A percentile compares a stretch with the other conserved stretches of the same genome.
phyloP scores from a whole-genome alignment of 2,329 filamentous ascomycete species.

The Neofusicoccum parvum region DNA sequence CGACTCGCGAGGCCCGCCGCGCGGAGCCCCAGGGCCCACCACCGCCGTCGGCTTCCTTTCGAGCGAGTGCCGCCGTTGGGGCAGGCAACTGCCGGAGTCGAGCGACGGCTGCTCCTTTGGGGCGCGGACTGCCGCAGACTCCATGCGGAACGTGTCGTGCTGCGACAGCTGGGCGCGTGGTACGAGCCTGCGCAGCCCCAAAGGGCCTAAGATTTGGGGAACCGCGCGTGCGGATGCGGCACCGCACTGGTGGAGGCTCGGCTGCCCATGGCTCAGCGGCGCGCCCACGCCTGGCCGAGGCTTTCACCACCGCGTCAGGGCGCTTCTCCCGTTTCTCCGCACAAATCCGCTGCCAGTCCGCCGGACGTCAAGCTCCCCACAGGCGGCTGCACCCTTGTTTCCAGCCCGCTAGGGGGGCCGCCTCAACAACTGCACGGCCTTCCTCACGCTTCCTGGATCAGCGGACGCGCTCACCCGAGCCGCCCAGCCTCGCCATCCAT shows the following conservation, averaged over 20 bases:
- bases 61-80: conserved; percentile 33
- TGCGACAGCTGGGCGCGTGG: not conserved
- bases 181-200: not conserved
- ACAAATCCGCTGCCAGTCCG: conserved; percentile 6
- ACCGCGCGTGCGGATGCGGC: conserved; percentile 16
- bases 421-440: conserved; percentile 10
- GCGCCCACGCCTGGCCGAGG: conserved; percentile 12
- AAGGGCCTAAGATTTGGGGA: not conserved
- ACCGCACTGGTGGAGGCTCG: conserved; percentile 16
- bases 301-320: not conserved
- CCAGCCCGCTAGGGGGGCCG: not conserved
- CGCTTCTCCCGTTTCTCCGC: conserved; percentile 15
- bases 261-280: conserved; percentile 6
- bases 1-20: conserved; percentile 10
- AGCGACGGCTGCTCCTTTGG: not conserved
- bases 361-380: conserved; percentile 2
- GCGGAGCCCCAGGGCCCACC: conserved; percentile 5
- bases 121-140: not conserved
- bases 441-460: conserved; percentile 1
- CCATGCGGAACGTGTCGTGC: not conserved
- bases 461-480: conserved; percentile 20
- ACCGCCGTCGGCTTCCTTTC: conserved; percentile 37
- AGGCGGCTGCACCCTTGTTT: not conserved
- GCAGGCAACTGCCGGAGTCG: not conserved
- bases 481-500: conserved; percentile 2